A percentile compares a stretch with the other conserved stretches of the same genome.
These are phyloP conservation scores for Fusarium sp. DNA, from an alignment of 2,329 filamentous ascomycete genomes.

Conservation along the genomic window DNA sequence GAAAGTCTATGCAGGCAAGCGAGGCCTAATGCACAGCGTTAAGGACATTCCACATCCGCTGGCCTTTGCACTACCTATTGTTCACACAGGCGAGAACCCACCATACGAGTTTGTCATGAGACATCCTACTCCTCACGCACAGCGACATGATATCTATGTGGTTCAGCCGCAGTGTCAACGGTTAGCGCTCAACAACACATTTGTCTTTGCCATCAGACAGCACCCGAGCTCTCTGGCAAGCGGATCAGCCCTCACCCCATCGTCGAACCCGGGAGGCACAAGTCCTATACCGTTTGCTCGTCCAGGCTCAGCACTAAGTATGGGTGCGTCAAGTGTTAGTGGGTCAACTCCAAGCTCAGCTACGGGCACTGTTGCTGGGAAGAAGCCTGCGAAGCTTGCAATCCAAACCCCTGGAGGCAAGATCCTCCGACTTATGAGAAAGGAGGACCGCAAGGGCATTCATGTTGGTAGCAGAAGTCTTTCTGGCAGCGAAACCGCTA, in stretches of 20 bases:
- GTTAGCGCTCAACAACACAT: constrained; percentile 94
- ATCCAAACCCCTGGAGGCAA: constrained; percentile 96
- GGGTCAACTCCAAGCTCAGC: constrained; percentile 69
- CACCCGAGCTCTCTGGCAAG: constrained; percentile 74
- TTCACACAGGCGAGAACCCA: constrained; percentile 92
- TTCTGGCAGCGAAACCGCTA: constrained; percentile 66
- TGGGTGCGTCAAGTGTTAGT: constrained; percentile 70
- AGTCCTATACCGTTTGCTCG: constrained; percentile 73
- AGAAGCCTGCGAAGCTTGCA: constrained; percentile 94
- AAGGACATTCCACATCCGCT: constrained; percentile 95
- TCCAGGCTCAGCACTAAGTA: constrained; percentile 74
- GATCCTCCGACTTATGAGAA: constrained; percentile 88
- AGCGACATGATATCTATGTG: constrained; percentile 96
- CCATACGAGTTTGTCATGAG: constrained; percentile 92
- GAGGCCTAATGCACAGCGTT: constrained; percentile 96
- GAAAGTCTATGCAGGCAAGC: constrained; percentile 93
- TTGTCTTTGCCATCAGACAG: constrained; percentile 95
- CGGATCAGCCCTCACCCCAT: constrained; percentile 58
- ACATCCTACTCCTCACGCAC: constrained; percentile 97
- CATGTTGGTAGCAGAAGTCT: constrained; percentile 61
- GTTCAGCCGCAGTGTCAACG: constrained; percentile 93
- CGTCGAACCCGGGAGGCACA: constrained; percentile 62
- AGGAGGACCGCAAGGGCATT: constrained; percentile 75
- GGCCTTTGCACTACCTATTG: constrained; percentile 88
- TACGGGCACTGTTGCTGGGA: constrained; percentile 66